A percentile compares a stretch with the other conserved stretches of the same genome.
phyloP scores from a whole-genome alignment of 2,329 filamentous ascomycete genomes.

The Magnaporthiopsis incrustans region DNA sequence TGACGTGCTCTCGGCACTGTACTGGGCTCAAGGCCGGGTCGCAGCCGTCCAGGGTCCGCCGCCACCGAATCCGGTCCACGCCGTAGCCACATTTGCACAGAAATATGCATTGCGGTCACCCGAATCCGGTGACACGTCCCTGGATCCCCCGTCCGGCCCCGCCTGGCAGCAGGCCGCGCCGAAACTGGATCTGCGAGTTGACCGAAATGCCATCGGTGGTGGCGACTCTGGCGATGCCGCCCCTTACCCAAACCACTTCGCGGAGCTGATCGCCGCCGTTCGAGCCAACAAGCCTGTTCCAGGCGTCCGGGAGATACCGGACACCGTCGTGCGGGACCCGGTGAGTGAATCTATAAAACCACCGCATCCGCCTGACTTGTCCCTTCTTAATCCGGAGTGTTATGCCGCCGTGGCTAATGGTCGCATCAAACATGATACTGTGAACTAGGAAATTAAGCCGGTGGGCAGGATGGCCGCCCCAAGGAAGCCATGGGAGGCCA shows the following conservation, averaged over 20 bases:
- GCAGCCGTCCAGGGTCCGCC: background rate
- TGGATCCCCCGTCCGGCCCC: slow-evolving; percentile 13
- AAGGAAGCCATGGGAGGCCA: slow-evolving; percentile 69
- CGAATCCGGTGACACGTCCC: background rate
- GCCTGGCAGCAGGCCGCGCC: slow-evolving; percentile 44
- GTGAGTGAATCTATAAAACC: slow-evolving; percentile 32
- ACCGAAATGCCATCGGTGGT: slow-evolving; percentile 19
- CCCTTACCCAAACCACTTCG: slow-evolving; percentile 77
- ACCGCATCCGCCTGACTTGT: background rate
- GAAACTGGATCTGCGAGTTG: slow-evolving; percentile 35
- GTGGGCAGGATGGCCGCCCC: slow-evolving; percentile 39
- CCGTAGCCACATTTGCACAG: background rate
- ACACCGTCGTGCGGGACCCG: slow-evolving; percentile 65
- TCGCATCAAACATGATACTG: background rate
- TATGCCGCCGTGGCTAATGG: background rate
- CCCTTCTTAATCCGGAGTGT: background rate
- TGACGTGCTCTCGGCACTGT: slow-evolving; percentile 14
- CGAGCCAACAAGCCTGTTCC: slow-evolving; percentile 76
- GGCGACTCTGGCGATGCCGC: slow-evolving; percentile 26
- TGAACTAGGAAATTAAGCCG: slow-evolving; percentile 29
- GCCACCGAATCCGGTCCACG: slow-evolving; percentile 1
- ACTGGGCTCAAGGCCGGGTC: slow-evolving; percentile 24
- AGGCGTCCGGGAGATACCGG: slow-evolving; percentile 79
- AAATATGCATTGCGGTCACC: background rate
- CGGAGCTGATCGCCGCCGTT: slow-evolving; percentile 78